Evolutionary conservation across 306 rosid genomes (phyloP).

Genomic region (Hippophae tibetana): DNA sequence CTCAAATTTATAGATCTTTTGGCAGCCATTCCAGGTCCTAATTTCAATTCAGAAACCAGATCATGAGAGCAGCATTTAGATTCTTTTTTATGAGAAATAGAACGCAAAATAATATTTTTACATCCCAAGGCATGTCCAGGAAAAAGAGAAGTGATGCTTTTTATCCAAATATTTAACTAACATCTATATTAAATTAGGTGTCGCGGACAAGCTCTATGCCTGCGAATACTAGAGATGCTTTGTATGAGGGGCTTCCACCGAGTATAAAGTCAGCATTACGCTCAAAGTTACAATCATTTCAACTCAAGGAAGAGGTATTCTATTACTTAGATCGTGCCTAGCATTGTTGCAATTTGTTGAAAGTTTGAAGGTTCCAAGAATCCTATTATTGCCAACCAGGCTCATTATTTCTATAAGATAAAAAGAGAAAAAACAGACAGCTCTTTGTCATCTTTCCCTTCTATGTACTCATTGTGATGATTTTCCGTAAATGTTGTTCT

Average conservation of each 20-base stretch:
- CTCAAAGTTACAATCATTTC: constrained; percentile 65
- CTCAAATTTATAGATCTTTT: no score
- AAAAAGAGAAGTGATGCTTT: background rate
- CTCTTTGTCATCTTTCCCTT: background rate
- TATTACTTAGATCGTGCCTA: no score
- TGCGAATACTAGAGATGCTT: constrained; percentile 87
- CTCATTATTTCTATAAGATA: no score
- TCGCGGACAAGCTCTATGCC: constrained; percentile 95
- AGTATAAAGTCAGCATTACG: constrained; percentile 78
- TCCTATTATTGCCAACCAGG: no score
- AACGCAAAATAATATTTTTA: background rate
- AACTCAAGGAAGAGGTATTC: constrained; percentile 81
- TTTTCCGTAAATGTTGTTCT: constrained; percentile 5
- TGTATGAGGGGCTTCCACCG: constrained; percentile 94
- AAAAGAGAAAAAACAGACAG: background rate
- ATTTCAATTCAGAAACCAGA: no score
- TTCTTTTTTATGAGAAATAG: no score
- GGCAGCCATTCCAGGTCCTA: no score
- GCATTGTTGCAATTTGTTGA: no score
- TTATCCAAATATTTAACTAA: background rate
- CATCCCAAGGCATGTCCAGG: background rate
- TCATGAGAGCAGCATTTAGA: no score
- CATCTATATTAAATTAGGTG: constrained; percentile 40
- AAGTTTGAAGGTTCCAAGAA: no score
- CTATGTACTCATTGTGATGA: background rate